These are phyloP conservation scores for Stentor coeruleus DNA, from an alignment of 73 alveolate species.

Conservation along the genomic window DNA sequence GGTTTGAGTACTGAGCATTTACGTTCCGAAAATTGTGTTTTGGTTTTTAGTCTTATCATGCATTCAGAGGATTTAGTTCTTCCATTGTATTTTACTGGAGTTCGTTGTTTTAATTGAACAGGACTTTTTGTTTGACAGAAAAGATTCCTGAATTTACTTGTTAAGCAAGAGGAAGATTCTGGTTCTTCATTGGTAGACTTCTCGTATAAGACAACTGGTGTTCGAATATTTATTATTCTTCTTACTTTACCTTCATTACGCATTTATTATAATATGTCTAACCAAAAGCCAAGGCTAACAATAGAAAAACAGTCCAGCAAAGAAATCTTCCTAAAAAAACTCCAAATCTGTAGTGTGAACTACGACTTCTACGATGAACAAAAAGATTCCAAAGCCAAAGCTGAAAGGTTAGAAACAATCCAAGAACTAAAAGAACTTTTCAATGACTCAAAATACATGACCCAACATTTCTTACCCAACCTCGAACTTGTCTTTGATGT, in stretches of 20 bases:
- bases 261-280: background rate
- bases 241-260: no score
- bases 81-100: no score
- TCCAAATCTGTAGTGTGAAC: slow-evolving; percentile 37
- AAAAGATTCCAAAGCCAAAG: slow-evolving; percentile 73
- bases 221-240: background rate
- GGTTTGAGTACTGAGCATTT: no score
- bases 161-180: background rate
- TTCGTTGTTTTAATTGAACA: no score
- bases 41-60: no score
- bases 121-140: no score
- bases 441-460: slow-evolving; percentile 63
- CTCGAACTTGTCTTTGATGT: slow-evolving; percentile 76
- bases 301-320: background rate
- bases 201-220: background rate
- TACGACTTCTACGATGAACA: slow-evolving; percentile 85
- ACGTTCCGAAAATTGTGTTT: no score
- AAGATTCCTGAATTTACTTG: background rate
- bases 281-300: background rate
- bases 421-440: slow-evolving; percentile 64
- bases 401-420: slow-evolving; percentile 64
- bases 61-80: no score
- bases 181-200: background rate
- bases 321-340: slow-evolving; percentile 32
- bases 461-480: slow-evolving; percentile 67